These are phyloP conservation scores for Tulasnella sp. DNA, from an alignment of 768 basidiomycete genomes.

Conservation along the genomic window DNA sequence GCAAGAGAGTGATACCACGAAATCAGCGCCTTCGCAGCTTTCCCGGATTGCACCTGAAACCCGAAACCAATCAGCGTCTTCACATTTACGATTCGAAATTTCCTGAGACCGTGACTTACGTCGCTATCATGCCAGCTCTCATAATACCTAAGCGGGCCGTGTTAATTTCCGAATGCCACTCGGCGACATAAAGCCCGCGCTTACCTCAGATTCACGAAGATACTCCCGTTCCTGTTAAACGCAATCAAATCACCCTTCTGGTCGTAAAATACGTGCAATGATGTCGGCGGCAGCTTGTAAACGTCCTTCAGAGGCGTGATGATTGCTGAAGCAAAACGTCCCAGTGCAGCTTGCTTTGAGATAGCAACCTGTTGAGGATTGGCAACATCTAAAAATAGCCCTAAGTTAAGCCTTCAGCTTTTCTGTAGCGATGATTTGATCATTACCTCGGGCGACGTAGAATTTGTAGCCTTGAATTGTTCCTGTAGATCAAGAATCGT, in stretches of 20 bases:
- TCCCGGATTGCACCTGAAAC: slow-evolving; percentile 46
- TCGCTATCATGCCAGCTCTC: slow-evolving; percentile 74
- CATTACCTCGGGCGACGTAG: slow-evolving; percentile 46
- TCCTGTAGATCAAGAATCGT: background rate
- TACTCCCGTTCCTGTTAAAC: slow-evolving; percentile 82
- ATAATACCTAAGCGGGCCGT: slow-evolving; percentile 45
- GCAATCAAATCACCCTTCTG: slow-evolving; percentile 73
- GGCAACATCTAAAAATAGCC: slow-evolving; percentile 44
- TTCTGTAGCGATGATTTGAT: background rate
- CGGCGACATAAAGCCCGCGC: background rate
- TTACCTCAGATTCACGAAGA: slow-evolving; percentile 67
- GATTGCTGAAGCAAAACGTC: slow-evolving; percentile 60
- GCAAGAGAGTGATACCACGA: slow-evolving; percentile 92
- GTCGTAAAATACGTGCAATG: slow-evolving; percentile 85
- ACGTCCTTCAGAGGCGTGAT: slow-evolving; percentile 57
- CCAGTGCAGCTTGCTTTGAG: slow-evolving; percentile 45
- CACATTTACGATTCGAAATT: background rate
- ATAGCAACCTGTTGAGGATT: slow-evolving; percentile 44
- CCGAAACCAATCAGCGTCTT: background rate
- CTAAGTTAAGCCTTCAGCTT: background rate
- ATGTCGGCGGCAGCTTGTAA: slow-evolving; percentile 64
- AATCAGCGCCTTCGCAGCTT: slow-evolving; percentile 56
- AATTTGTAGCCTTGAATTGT: slow-evolving; percentile 25
- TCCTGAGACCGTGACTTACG: slow-evolving; percentile 12
- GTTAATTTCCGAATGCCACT: background rate